phyloP scores from a whole-genome alignment of 225 moss, liverwort and hornwort genomes.

The Anthoceros angustus region DNA sequence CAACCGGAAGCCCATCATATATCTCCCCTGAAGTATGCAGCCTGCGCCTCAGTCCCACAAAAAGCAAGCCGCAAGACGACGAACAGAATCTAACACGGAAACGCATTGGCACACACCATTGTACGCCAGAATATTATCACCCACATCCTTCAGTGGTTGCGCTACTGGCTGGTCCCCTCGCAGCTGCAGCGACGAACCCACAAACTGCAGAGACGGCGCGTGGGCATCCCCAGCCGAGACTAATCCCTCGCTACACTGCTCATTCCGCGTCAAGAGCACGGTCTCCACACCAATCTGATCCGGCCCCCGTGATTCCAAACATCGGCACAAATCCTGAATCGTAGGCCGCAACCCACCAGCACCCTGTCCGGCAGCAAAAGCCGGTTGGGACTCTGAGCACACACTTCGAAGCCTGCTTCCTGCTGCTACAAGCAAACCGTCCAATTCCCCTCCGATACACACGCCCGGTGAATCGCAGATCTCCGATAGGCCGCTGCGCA shows the following conservation, averaged over 20 bases:
- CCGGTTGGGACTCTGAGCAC: neutral
- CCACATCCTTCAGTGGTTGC: constrained; percentile 56
- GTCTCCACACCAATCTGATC: constrained; percentile 40
- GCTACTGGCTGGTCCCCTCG: constrained; percentile 50
- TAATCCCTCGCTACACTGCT: constrained; percentile 4
- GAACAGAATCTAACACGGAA: neutral
- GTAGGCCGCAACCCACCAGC: constrained; percentile 22
- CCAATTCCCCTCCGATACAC: no score
- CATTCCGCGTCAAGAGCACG: constrained; percentile 17
- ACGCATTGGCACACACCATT: constrained; percentile 35
- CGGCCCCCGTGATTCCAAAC: constrained; percentile 61
- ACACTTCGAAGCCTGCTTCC: no score
- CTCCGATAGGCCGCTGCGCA: no score
- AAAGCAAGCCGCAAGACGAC: neutral
- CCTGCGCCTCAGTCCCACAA: neutral
- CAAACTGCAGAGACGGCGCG: constrained; percentile 35
- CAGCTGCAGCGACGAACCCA: constrained; percentile 66
- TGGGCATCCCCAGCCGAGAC: neutral
- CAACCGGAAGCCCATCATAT: neutral
- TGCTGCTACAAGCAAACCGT: no score
- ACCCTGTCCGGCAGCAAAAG: constrained; percentile 19
- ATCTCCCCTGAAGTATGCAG: neutral
- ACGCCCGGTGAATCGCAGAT: no score
- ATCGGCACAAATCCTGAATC: constrained; percentile 38
- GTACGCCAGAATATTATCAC: constrained; percentile 61